A percentile compares a stretch with the other conserved stretches of the same genome.
phyloP scores from a whole-genome alignment of 2,329 filamentous ascomycete genomes.

The Cercospora citrullina region DNA sequence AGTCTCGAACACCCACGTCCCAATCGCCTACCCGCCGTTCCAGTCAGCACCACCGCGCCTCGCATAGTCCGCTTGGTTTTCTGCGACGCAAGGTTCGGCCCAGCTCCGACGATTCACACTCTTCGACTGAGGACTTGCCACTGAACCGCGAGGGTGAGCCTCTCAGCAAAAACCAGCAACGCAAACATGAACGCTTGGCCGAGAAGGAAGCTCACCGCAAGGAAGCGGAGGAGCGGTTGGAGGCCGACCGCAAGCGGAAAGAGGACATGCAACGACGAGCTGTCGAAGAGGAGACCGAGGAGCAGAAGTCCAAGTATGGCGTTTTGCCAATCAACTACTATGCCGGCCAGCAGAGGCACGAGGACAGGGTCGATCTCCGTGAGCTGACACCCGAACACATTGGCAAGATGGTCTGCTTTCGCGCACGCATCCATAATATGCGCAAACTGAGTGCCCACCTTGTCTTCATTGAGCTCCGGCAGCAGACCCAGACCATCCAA shows the following conservation, averaged over 20 bases:
- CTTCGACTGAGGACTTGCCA: conserved; percentile 42
- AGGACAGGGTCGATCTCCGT: conserved; percentile 52
- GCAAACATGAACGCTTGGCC: conserved; percentile 50
- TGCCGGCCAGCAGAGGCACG: conserved; percentile 51
- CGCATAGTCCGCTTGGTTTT: conserved; percentile 39
- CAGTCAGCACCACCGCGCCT: conserved; percentile 34
- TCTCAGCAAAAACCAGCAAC: conserved; percentile 52
- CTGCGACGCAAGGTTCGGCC: conserved; percentile 36
- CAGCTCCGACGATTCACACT: conserved; percentile 38
- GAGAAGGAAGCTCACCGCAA: conserved; percentile 48
- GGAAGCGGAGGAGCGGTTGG: conserved; percentile 46
- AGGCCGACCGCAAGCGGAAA: conserved; percentile 50
- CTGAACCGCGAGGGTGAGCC: conserved; percentile 53
- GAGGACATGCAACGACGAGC: conserved; percentile 52
- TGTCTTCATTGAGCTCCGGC: conserved; percentile 82
- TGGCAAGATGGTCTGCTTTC: conserved; percentile 65
- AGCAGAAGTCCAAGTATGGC: conserved; percentile 61
- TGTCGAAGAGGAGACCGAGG: conserved; percentile 55
- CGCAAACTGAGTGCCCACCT: conserved; percentile 79
- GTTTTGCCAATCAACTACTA: conserved; percentile 60
- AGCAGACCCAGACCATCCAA: conserved; percentile 80
- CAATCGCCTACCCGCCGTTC: conserved; percentile 27
- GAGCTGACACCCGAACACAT: conserved; percentile 54
- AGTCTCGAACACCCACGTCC: conserved; percentile 15
- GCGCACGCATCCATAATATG: conserved; percentile 73